Evolutionary conservation across 495 filamentous ascomycete genomes (phyloP).

Genomic region (Daldinia childiae): DNA sequence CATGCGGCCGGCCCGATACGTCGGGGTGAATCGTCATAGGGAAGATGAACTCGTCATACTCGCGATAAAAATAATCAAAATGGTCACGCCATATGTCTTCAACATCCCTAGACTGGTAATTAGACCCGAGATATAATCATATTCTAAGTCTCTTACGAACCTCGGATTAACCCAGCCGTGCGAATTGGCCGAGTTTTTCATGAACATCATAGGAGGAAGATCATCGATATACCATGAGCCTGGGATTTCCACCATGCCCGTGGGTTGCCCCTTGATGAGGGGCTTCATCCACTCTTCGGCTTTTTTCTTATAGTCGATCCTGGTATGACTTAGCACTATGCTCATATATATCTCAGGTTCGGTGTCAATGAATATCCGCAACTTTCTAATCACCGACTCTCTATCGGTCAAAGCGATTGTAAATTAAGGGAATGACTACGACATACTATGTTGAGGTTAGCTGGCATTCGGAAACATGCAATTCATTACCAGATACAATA

Average conservation of each 20-base stretch:
- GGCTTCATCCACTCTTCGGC: constrained; percentile 67
- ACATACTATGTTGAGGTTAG: constrained; percentile 9
- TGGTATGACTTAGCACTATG: constrained; percentile 5
- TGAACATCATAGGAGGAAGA: constrained; percentile 67
- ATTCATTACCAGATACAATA: no score
- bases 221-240: constrained; percentile 67
- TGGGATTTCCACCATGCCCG: constrained; percentile 65
- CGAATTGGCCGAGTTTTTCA: constrained; percentile 61
- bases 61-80: constrained; percentile 69
- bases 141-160: constrained; percentile 1
- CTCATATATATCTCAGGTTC: neutral
- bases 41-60: constrained; percentile 70
- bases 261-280: constrained; percentile 54
- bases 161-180: constrained; percentile 67
- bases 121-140: neutral
- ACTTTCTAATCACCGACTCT: neutral
- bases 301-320: constrained; percentile 62
- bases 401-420: neutral
- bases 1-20: constrained; percentile 66
- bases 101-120: constrained; percentile 49
- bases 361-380: neutral
- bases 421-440: neutral
- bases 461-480: neutral
- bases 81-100: constrained; percentile 68
- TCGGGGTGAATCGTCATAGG: constrained; percentile 70